phyloP scores from a whole-genome alignment of 2,329 filamentous ascomycete species.

The Colletotrichum euphorbiae region DNA sequence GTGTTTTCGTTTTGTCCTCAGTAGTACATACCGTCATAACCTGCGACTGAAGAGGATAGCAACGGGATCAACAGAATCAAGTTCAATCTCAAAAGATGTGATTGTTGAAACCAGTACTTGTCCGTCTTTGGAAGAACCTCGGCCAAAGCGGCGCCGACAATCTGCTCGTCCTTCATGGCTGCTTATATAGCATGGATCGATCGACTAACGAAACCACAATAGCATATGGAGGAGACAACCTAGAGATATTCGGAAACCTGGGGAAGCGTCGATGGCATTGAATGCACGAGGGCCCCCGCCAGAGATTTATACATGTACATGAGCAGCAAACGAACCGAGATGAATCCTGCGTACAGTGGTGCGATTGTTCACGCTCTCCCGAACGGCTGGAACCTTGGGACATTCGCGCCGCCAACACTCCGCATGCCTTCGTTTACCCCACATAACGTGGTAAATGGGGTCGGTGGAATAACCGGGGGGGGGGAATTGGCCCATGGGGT shows the following conservation, averaged over 20 bases:
- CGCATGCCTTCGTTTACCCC: slow-evolving; percentile 25
- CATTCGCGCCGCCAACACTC: slow-evolving; percentile 4
- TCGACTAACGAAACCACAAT: not conserved
- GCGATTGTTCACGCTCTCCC: slow-evolving; percentile 1
- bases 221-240: not conserved
- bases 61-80: slow-evolving; percentile 56
- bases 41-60: slow-evolving; percentile 32
- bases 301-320: slow-evolving; percentile 24
- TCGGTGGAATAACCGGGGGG: slow-evolving; percentile 13
- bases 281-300: slow-evolving; percentile 1
- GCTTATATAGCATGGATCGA: slow-evolving; percentile 12
- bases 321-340: not conserved
- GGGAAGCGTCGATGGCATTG: not conserved
- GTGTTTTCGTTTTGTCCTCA: no score
- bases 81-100: slow-evolving; percentile 58
- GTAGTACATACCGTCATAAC: slow-evolving; percentile 32
- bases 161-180: slow-evolving; percentile 38
- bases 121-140: slow-evolving; percentile 53
- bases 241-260: not conserved
- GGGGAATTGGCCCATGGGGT: slow-evolving; percentile 27
- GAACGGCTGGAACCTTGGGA: slow-evolving; percentile 13
- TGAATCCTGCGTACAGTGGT: not conserved
- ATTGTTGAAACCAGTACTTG: slow-evolving; percentile 56
- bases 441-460: slow-evolving; percentile 31
- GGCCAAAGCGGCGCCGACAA: slow-evolving; percentile 46